Conservation (phyloP, 768 basidiomycete species). For the Serpula lacrymans region DNA sequence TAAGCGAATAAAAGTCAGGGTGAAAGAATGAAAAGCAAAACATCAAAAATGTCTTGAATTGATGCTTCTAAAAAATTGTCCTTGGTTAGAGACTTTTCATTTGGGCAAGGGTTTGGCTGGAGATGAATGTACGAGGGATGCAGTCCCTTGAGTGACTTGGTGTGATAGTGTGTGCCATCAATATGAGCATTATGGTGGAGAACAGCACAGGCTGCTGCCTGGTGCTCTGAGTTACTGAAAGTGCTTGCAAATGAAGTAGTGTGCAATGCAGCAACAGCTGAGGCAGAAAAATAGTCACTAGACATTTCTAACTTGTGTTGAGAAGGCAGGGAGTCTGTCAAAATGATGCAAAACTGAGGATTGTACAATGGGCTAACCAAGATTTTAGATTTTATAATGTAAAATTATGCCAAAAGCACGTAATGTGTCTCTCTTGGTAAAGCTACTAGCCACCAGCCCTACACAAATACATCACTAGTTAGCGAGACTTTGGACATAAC, state of each 20-base stretch:
- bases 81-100: neutral
- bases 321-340: too few relatives aligned
- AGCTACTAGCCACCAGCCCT: too few relatives aligned
- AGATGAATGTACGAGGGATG: slow-evolving; percentile 2
- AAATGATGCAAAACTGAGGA: too few relatives aligned
- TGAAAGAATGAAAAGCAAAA: neutral
- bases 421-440: too few relatives aligned
- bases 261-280: slow-evolving; percentile 5
- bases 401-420: too few relatives aligned
- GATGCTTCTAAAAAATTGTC: slow-evolving; percentile 1
- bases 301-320: too few relatives aligned
- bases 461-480: too few relatives aligned
- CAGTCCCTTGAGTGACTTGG: neutral
- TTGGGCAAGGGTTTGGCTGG: neutral
- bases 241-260: neutral
- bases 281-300: too few relatives aligned
- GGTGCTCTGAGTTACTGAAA: slow-evolving; percentile 2
- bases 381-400: too few relatives aligned
- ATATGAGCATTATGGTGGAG: slow-evolving; percentile 6
- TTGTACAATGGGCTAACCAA: too few relatives aligned
- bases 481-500: too few relatives aligned
- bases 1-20: neutral
- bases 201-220: slow-evolving; percentile 1
- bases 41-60: slow-evolving; percentile 8
- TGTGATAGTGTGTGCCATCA: slow-evolving; percentile 5